Conservation (phyloP, 768 basidiomycete genomes). For the Hemileccinum rubropunctum region DNA sequence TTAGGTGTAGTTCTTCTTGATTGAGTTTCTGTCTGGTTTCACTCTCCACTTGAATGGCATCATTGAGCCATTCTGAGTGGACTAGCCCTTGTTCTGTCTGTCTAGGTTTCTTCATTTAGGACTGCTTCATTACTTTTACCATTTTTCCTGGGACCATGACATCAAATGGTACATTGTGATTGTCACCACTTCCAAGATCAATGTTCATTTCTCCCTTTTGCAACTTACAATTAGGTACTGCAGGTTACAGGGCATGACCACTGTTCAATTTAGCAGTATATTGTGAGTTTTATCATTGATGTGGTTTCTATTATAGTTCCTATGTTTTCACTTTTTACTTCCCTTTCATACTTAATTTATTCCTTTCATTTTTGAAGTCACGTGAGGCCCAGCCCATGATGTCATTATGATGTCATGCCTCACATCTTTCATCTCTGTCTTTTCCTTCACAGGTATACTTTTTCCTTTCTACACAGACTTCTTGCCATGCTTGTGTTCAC, state of each 20-base stretch:
- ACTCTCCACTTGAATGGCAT: constrained; percentile 1
- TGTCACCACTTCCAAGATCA: constrained; percentile 27
- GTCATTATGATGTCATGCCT: no score
- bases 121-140: neutral
- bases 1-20: no score
- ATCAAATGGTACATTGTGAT: neutral
- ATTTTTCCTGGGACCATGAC: neutral
- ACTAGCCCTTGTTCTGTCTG: constrained; percentile 35
- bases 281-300: constrained; percentile 17
- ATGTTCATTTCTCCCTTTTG: constrained; percentile 37
- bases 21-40: no score
- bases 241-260: constrained; percentile 6
- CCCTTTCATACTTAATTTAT: no score
- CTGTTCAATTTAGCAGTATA: constrained; percentile 14
- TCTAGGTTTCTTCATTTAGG: constrained; percentile 32
- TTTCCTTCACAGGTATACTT: no score
- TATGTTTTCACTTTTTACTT: no score
- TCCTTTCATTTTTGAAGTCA: no score
- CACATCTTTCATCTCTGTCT: no score
- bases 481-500: no score
- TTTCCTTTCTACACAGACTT: no score
- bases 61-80: constrained; percentile 22
- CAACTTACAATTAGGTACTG: constrained; percentile 35
- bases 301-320: no score
- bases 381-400: no score